Conservation (phyloP, 1,139 yeast species). For the Pichia sp. region DNA sequence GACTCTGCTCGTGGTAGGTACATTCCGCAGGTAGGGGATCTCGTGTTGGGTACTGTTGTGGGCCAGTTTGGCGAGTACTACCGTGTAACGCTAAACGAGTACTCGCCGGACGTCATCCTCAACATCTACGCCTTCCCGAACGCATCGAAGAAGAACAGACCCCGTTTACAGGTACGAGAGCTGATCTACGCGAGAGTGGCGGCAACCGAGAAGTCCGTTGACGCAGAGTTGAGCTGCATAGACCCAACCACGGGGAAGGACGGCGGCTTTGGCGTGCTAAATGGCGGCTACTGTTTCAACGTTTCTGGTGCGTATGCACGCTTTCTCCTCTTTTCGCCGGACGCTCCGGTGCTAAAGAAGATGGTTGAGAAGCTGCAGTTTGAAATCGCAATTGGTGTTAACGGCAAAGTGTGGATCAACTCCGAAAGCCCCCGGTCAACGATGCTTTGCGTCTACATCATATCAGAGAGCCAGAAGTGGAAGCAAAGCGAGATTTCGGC, state of each 20-base stretch:
- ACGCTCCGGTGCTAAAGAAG: conserved; percentile 51
- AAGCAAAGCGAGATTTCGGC: conserved; percentile 18
- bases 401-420: conserved; percentile 86
- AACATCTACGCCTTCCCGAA: conserved; percentile 87
- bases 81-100: conserved; percentile 65
- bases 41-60: conserved; percentile 70
- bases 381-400: conserved; percentile 89
- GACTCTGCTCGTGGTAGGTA: conserved; percentile 66
- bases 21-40: conserved; percentile 71
- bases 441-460: conserved; percentile 51
- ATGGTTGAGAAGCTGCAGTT: conserved; percentile 66
- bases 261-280: conserved; percentile 84
- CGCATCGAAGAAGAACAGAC: conserved; percentile 89
- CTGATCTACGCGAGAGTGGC: conserved; percentile 79
- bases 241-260: conserved; percentile 83
- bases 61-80: conserved; percentile 74
- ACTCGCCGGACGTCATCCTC: conserved; percentile 60
- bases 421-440: conserved; percentile 58
- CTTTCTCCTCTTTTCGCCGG: conserved; percentile 58
- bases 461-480: conserved; percentile 42
- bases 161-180: conserved; percentile 72
- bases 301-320: conserved; percentile 75
- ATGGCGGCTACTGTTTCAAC: conserved; percentile 68
- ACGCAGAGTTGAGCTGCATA: conserved; percentile 78
- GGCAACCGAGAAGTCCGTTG: conserved; percentile 64